Evolutionary conservation across 75 land plant genomes (phyloP), one percentile per base, ranked within the genome.

Genomic region (Picea sitchensis): DNA sequence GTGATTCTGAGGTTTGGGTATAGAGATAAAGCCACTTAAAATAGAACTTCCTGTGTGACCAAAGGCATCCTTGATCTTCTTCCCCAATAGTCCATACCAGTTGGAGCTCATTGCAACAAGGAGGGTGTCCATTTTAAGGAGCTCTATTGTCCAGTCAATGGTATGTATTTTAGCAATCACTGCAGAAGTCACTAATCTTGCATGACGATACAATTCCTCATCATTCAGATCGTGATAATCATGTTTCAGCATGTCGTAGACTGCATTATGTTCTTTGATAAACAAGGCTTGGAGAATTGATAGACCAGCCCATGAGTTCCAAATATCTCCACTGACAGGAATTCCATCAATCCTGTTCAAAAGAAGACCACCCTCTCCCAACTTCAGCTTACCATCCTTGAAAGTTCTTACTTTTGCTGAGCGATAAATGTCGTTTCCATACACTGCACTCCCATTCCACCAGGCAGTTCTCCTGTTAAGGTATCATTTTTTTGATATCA

Each of bases 121-220:
- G 78, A 92, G 57, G 20, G 91, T 86, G 36, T 89, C 86, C 14
- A 82, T 92, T 58, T 92, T 92, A 14, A 92, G 85, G 15, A 92
- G 86, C 80, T 92, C 90, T 21, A 90, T 84, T 65, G 94, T 92
- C 94, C 94, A 92, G 77, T 92, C 94, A 60, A 92, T 92, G 61
- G 94, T 92, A 79, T 90, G 94, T 14, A 92, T 79, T 80, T 92
- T 92, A 4, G 94, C 94, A 73, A 92, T 82, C 4, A 89, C 91
- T 18, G 90, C 90, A 18, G 91, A 85, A 34, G 87, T 87, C 26
- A 26, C 26, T 26, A 26, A 26, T 26, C 26, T 26, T 26, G 87
- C 94, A 41, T 83, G 81, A 6, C 78, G 84, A 44, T 78, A 89
- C 41, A 92, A 78, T 73, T 84, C 76, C 65, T 89, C 90, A 71